Base-by-base conservation (phyloP, 2,329 filamentous ascomycete genomes). In the Elsinoe perseae region DNA sequence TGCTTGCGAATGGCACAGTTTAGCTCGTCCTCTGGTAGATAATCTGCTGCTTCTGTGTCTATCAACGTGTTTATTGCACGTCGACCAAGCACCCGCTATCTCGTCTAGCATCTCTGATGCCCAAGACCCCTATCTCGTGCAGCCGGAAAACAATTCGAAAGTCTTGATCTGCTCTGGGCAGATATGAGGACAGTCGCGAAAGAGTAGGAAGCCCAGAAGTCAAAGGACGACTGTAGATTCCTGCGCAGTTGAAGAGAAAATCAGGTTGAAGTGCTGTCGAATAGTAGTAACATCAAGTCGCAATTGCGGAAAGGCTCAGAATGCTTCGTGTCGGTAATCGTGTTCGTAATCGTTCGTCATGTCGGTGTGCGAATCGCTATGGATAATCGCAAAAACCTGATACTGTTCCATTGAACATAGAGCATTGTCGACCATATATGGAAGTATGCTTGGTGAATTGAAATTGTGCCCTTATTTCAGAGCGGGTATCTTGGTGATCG, bases 401-500 rank as follows among this genome's bases (percentile, higher is more conserved):
- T 50, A 25, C 6, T 25, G n/a, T 16, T 44, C 5, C 12, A 8
- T 12, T 50, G 44, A 32, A 21, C n/a, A 25, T 50, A n/a, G n/a
- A 50, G 44, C 25, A 10, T 12, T 36, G n/a, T 32, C 44, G 44
- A 50, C 44, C 25, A 16, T 52, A 30, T 38, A 28, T 21, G 16
- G 20, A 21, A 25, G 25, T 16, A 36, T 34, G 28, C 25, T 18
- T 30, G 27, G 18, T 10, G 27, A 20, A 25, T 12, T 30, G 44
- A 30, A 50, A 20, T 10, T 50, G 44, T 50, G 44, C 44, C 28
- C 44, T 30, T 18, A 21, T 18, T n/a, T 50, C 14, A 32, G 44
- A 50, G 44, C 48, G 48, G 48, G 48, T 52, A 52, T 52, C 48
- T 36, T 23, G 48, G 30, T n/a, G n/a, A 27, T 50, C 44, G 25